These are phyloP conservation scores for Phytophthora sansomeana DNA, from an alignment of 352 stramenopile species.

Conservation along the genomic window DNA sequence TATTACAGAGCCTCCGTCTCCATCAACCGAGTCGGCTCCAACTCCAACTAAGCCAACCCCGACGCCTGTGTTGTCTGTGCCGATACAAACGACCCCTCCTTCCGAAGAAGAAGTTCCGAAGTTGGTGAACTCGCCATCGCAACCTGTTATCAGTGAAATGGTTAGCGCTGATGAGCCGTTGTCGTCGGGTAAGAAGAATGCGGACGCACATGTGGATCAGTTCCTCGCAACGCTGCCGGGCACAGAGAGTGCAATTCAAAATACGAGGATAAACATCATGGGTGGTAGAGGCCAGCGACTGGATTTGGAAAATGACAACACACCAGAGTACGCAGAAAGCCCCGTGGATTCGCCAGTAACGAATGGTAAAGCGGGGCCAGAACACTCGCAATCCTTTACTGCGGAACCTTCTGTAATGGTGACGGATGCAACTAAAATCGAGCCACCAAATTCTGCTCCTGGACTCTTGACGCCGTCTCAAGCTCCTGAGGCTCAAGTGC, in stretches of 20 bases:
- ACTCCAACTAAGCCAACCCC: slow-evolving; percentile 2
- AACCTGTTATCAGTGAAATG: slow-evolving; percentile 43
- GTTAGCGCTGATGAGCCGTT: slow-evolving; percentile 57
- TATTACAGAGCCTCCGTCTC: slow-evolving; percentile 21
- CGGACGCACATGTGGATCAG: slow-evolving; percentile 66
- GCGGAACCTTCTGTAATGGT: slow-evolving; percentile 15
- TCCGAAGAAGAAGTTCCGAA: slow-evolving; percentile 13
- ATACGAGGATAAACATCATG: slow-evolving; percentile 92
- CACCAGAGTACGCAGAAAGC: slow-evolving; percentile 49
- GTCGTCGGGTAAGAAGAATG: slow-evolving; percentile 50
- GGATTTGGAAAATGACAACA: slow-evolving; percentile 71
- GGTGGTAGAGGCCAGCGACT: slow-evolving; percentile 90
- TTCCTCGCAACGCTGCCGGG: slow-evolving; percentile 89
- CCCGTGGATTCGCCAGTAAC: slow-evolving; percentile 21
- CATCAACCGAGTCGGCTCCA: slow-evolving; percentile 9
- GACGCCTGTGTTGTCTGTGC: not conserved
- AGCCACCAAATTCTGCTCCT: slow-evolving; percentile 38
- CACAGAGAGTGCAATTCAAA: slow-evolving; percentile 92
- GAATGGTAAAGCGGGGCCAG: slow-evolving; percentile 30
- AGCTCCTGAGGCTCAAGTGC: slow-evolving; percentile 30
- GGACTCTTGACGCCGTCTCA: slow-evolving; percentile 43
- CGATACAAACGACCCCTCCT: not conserved
- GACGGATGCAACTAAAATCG: slow-evolving; percentile 13
- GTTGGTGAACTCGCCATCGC: slow-evolving; percentile 20
- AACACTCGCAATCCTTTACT: slow-evolving; percentile 41